These are phyloP conservation scores for Pyrus betulifolia DNA, from an alignment of 306 rosid species.

Conservation along the genomic window DNA sequence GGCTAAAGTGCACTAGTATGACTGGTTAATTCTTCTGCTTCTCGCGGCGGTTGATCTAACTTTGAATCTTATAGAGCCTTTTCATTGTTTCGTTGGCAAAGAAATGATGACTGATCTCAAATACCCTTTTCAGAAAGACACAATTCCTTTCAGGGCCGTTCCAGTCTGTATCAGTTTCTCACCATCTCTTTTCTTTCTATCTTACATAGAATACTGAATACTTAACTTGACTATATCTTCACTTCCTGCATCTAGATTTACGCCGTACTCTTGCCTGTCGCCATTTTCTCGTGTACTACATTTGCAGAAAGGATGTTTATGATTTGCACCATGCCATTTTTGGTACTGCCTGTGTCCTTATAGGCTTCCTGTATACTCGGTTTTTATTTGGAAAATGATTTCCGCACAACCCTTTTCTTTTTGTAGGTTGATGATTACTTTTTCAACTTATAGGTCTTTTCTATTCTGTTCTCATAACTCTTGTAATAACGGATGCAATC, in stretches of 20 bases:
- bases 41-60: slow-evolving; percentile 21
- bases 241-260: slow-evolving; percentile 21
- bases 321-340: slow-evolving; percentile 47
- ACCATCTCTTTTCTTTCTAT: neutral
- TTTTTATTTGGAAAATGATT: neutral
- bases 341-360: slow-evolving; percentile 15
- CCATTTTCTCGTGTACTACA: slow-evolving; percentile 28
- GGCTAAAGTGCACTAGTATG: slow-evolving; percentile 24
- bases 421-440: neutral
- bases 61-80: slow-evolving; percentile 39
- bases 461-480: slow-evolving; percentile 35
- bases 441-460: slow-evolving; percentile 23
- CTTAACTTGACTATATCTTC: neutral
- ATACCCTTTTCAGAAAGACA: slow-evolving; percentile 30
- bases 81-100: slow-evolving; percentile 37
- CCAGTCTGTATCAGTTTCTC: slow-evolving; percentile 26
- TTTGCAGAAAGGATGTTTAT: slow-evolving; percentile 25
- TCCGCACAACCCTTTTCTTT: neutral
- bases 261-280: slow-evolving; percentile 24
- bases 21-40: slow-evolving; percentile 40
- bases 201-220: neutral
- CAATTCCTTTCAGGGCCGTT: slow-evolving; percentile 47
- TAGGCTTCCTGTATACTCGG: neutral
- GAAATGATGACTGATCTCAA: slow-evolving; percentile 36
- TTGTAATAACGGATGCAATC: slow-evolving; percentile 46